phyloP scores from a whole-genome alignment of 495 filamentous ascomycete genomes.

The Wilcoxina mikolae region DNA sequence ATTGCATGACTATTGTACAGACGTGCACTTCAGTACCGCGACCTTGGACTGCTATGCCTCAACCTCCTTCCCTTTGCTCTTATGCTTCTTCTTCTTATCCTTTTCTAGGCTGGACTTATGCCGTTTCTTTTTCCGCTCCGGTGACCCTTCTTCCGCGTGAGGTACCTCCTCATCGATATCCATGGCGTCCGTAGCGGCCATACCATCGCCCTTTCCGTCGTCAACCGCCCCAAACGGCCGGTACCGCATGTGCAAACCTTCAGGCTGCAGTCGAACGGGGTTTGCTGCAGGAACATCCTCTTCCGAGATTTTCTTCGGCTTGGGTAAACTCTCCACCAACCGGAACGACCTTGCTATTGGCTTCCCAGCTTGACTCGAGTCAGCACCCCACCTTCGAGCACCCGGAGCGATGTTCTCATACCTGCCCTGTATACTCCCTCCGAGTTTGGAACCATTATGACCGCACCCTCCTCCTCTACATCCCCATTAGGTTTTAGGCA shows the following conservation, averaged over 20 bases:
- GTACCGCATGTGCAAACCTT: constrained; percentile 23
- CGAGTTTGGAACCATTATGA: constrained; percentile 10
- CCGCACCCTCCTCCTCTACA: constrained; percentile 3
- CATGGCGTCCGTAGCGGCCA: constrained; percentile 4
- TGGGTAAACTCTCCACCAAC: constrained; percentile 18
- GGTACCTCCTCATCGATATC: constrained; percentile 8
- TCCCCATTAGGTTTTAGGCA: constrained; percentile 12
- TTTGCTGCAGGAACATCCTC: constrained; percentile 1
- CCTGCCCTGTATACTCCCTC: constrained; percentile 14
- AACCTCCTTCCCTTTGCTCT: constrained; percentile 10
- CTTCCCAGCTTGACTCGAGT: constrained; percentile 8
- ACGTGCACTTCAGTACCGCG: not conserved
- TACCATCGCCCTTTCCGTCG: constrained; percentile 9
- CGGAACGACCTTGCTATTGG: constrained; percentile 14
- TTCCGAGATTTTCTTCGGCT: not conserved
- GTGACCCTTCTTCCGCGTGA: constrained; percentile 1
- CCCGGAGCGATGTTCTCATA: not conserved
- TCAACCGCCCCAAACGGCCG: constrained; percentile 23
- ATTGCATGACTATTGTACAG: constrained; percentile 2
- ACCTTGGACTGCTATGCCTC: not conserved
- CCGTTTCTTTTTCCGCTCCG: constrained; percentile 8
- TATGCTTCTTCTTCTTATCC: constrained; percentile 17
- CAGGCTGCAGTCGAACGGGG: constrained; percentile 17
- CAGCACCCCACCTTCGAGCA: not conserved
- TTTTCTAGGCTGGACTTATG: constrained; percentile 6